Evolutionary conservation across 2,329 filamentous ascomycete genomes (phyloP).

Genomic region (Biscogniauxia marginata): DNA sequence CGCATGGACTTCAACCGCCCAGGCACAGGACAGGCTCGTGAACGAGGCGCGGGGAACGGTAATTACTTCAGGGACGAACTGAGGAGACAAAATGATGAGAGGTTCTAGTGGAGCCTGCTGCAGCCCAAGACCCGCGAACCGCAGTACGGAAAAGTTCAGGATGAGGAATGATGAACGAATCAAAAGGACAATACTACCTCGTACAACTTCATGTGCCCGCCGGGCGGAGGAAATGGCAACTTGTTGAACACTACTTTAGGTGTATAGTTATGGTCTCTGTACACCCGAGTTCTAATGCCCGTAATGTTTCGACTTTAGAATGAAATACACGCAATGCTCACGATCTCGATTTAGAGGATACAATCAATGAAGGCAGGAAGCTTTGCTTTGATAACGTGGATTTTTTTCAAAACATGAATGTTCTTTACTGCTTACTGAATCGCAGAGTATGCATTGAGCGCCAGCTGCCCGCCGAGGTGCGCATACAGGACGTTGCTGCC

Average conservation of each 20-base stretch:
- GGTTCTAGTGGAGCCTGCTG: slow-evolving; percentile 24
- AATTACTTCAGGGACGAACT: slow-evolving; percentile 53
- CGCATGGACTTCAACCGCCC: slow-evolving; percentile 39
- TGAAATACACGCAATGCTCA: not conserved
- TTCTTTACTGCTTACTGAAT: slow-evolving; percentile 30
- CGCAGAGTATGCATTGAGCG: slow-evolving; percentile 64
- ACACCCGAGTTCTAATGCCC: not conserved
- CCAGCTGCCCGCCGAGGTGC: slow-evolving; percentile 68
- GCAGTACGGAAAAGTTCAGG: slow-evolving; percentile 3
- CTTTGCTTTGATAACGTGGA: no score
- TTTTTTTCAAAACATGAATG: not conserved
- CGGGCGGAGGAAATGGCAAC: not conserved
- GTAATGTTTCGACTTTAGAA: not conserved
- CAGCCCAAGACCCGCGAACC: not conserved
- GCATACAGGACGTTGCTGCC: slow-evolving; percentile 69
- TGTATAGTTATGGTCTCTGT: not conserved
- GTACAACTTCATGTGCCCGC: not conserved
- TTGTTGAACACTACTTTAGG: not conserved
- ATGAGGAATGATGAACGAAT: not conserved
- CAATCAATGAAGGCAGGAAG: slow-evolving; percentile 12
- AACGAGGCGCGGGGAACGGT: slow-evolving; percentile 5
- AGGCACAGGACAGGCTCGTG: no score
- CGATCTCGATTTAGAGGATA: slow-evolving; percentile 3
- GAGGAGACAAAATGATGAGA: slow-evolving; percentile 44
- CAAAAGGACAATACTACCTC: not conserved